phyloP scores from a whole-genome alignment of 306 rosid species.

The Ochetophila trinervis region DNA sequence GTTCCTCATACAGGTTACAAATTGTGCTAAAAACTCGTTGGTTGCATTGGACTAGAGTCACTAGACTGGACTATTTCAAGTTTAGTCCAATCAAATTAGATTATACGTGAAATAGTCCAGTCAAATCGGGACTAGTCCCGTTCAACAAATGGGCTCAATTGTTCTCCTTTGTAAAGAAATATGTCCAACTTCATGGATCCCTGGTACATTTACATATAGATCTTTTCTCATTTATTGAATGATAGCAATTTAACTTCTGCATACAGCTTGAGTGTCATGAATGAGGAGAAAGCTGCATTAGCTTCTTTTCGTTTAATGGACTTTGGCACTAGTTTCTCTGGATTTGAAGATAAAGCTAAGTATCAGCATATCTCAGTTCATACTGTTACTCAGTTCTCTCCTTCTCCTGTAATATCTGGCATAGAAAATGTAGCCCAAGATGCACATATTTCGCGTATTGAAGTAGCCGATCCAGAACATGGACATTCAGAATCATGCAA shows the following conservation, averaged over 20 bases:
- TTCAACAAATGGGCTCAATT: too few relatives aligned
- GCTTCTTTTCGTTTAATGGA: conserved; percentile 30
- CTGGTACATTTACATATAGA: conserved; percentile 2
- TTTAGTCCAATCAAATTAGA: too few relatives aligned
- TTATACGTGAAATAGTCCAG: too few relatives aligned
- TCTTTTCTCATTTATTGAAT: conserved; percentile 7
- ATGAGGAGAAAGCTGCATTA: conserved; percentile 26
- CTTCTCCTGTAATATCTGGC: conserved; percentile 53
- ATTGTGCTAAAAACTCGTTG: too few relatives aligned
- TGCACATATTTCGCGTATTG: conserved; percentile 48
- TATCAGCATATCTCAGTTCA: conserved; percentile 25
- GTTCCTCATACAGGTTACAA: too few relatives aligned
- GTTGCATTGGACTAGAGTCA: too few relatives aligned
- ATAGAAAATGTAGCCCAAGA: conserved; percentile 46
- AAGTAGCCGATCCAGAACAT: conserved; percentile 43
- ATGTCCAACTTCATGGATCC: background rate
- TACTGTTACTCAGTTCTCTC: conserved; percentile 49
- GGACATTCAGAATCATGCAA: conserved; percentile 28
- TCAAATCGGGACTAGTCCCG: too few relatives aligned
- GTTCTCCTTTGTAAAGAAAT: background rate
- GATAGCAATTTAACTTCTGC: background rate
- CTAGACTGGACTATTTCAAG: too few relatives aligned
- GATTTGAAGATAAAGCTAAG: conserved; percentile 17
- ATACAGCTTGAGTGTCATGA: conserved; percentile 31
- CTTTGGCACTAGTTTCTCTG: conserved; percentile 29